Evolutionary conservation across 331 rosid genomes (phyloP), one percentile per base, ranked within the genome.

Genomic region (Erythrophleum ivorense): DNA sequence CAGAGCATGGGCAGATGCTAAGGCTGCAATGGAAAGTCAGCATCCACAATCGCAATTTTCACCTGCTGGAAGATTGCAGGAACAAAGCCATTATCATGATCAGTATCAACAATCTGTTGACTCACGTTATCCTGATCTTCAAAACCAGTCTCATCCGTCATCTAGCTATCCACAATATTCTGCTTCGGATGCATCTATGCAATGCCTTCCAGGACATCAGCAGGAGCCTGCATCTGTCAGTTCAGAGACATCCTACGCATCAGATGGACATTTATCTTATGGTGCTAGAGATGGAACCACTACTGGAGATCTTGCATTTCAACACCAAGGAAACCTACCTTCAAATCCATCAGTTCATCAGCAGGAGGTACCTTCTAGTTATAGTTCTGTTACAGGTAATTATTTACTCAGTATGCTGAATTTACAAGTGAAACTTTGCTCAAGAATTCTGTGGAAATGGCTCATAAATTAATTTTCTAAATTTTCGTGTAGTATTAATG

Each of bases 281-380:
- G 38, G 76, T 75, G 87, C 84, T 59, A 86, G 90, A 86, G 94
- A 87, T 81, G 89, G 89, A 76, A 85, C 85, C 48, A 15, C 84
- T 64, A 78, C 86, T 45, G 90, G 89, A 86, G 95, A 88, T 80
- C 38, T 85, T 88, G 76, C 86, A 77, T 84, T 86, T 74, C 92
- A 91, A 55, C 94, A 24, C 36, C 92, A 87, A 81, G 94, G 92
- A 81, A 90, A 73, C 81, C 55, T 88, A 55, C 87, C 93, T 52
- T 33, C 91, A 81, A 89, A 91, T 84, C 83, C 93, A 83, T 88
- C 95, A 62, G 94, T 92, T 90, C 90, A 91, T 84, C 98, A 86
- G 98, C 99, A 90, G 99, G 99, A 96, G 99, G 98, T 96, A 96
- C 97, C 99, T 96, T 92, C 97, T 96, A 96, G 97, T 96, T 94